Evolutionary conservation across 2,329 filamentous ascomycete species (phyloP).

Genomic region (Aspergillus sp.): DNA sequence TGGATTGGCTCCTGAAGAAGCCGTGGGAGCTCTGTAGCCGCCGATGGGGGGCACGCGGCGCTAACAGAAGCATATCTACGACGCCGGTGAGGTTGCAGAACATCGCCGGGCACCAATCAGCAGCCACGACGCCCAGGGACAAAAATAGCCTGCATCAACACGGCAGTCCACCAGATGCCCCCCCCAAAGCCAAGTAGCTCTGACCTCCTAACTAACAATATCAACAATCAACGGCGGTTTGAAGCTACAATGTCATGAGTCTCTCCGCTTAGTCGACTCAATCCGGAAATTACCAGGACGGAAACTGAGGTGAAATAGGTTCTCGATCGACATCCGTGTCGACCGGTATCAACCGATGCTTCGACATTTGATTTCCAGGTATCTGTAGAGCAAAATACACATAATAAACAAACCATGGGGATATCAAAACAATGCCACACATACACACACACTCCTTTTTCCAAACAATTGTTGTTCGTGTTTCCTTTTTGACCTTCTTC

Average conservation of each 20-base stretch:
- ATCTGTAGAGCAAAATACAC: constrained; percentile 1
- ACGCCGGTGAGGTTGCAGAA: constrained; percentile 5
- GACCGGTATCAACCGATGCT: not conserved
- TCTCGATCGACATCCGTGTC: not conserved
- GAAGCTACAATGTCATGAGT: too few relatives aligned
- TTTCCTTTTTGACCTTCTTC: constrained; percentile 9
- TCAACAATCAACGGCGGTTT: too few relatives aligned
- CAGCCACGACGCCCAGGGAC: not conserved
- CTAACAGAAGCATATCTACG: constrained; percentile 8
- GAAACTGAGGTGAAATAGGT: not conserved
- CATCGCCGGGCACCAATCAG: constrained; percentile 10
- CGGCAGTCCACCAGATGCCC: not conserved
- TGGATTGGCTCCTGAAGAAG: constrained; percentile 18
- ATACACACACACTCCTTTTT: constrained; percentile 11
- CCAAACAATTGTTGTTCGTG: constrained; percentile 3
- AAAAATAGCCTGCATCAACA: constrained; percentile 8
- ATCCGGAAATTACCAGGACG: not conserved
- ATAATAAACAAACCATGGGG: constrained; percentile 16
- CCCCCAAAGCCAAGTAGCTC: too few relatives aligned
- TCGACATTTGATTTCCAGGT: constrained; percentile 2
- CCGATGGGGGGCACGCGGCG: constrained; percentile 15
- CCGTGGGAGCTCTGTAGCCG: constrained; percentile 18
- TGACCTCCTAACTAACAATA: too few relatives aligned
- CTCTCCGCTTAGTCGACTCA: too few relatives aligned
- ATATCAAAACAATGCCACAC: constrained; percentile 14